Evolutionary conservation across 345 rosid species (phyloP), one percentile per base, ranked within the genome.

Genomic region (Eucalyptus rudis): DNA sequence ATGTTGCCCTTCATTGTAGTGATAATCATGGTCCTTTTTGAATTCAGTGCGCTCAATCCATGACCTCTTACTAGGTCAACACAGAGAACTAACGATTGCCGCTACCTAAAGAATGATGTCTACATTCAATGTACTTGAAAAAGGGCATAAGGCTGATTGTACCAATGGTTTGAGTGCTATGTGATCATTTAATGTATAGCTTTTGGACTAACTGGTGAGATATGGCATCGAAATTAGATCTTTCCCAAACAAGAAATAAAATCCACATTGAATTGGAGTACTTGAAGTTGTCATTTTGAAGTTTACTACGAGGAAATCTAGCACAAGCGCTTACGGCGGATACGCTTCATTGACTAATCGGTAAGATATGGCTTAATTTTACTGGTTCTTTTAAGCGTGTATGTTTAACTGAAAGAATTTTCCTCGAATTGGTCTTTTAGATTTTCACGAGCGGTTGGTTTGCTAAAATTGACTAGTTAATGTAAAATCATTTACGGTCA

Each of bases 251-350:
- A 36, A 71, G 81, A 71, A 76, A 44, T 19, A 20, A 36, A 36
- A 36, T 76, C 27, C 7, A 76, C 14, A 20, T 76, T 13, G 47
- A 40, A 76, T 71, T 36, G 27, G 47, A 40, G 83, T 12, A 76
- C 29, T 40, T 76, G 47, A n/a, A n/a, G 76, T 76, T 76, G 27
- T 40, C 83, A 76, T 76, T 76, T 76, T 40, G 83, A 76, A 76
- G 83, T 76, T 76, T 36, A 47, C 83, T 76, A 71, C 7, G 4
- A 68, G 81, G 44, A 68, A 68, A 68, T 68, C 81, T 68, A 17
- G 44, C 22, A 2, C 2, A 33, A 68, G 22, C 1, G 4, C 44
- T n/a, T 66, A 31, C 15, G 45, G 81, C 0, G 25, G 13, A 20
- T 76, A 10, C 2, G 27, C 5, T 20, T 40, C 47, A 76, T 40